Base-by-base conservation (phyloP, 352 stramenopile genomes). In the Pythium brassicae region DNA sequence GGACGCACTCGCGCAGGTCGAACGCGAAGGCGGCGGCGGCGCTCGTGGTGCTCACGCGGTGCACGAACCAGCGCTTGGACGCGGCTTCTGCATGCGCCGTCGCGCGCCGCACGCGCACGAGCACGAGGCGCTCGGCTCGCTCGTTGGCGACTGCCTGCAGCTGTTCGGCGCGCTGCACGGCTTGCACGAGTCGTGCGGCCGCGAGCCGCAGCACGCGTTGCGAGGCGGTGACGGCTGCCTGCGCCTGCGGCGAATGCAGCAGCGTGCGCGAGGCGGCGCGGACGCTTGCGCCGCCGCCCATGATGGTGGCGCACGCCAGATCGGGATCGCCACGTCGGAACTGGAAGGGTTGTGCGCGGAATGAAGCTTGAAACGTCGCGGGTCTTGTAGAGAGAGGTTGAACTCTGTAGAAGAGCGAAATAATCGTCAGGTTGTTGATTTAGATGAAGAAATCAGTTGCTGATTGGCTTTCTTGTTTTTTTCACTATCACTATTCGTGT, bases 31-130 rank as follows among this genome's bases (percentile, higher is more conserved):
- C 77, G 35, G 71, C 57, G 0, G 75, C 75, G 52, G 87, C 78
- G 7, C 69, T 74, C 14, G 71, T 81, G 23, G 61, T 88, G 19
- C 73, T 86, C 37, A 90, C 78, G 61, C 69, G 68, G 53, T 84
- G 82, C 48, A 88, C 75, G 27, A 87, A 86, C 55, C 71, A 69
- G 2, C 77, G 27, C 65, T 90, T 90, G 4, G 75, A 86, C 20
- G 48, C 55, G 40, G 83, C 73, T 40, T 90, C 77, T 2, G 76
- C 68, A 25, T 82, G 65, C 47, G 86, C 65, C 8, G 61, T 66
- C 11, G 86, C 52, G 2, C 74, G 62, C 14, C 69, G 61, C 22
- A 84, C 58, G 22, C 63, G 67, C 4, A 62, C 64, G 10, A 90
- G 39, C 23, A 87, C 66, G 48, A 86, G 64, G 19, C 54, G 65